These are phyloP conservation scores for Dovyalis caffra DNA, from an alignment of 345 rosid species.

Conservation along the genomic window DNA sequence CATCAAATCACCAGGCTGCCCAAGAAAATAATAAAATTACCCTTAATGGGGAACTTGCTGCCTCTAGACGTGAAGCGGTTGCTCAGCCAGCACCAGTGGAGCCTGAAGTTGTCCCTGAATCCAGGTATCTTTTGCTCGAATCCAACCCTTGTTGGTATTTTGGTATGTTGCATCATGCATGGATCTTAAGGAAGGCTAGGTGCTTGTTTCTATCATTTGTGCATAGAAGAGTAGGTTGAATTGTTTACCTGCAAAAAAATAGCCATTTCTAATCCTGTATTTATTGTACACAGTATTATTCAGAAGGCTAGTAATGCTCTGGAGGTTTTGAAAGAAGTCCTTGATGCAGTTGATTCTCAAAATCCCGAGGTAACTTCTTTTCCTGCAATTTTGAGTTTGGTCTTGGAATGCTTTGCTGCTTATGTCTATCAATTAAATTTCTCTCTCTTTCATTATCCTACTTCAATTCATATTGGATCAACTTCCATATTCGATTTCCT, in stretches of 20 bases:
- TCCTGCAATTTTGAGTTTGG: background rate
- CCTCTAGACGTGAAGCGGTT: constrained; percentile 46
- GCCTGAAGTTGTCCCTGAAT: constrained; percentile 57
- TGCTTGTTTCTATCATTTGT: background rate
- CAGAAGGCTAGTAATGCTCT: constrained; percentile 84
- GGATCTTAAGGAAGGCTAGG: background rate
- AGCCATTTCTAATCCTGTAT: constrained; percentile 6
- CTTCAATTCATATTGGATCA: background rate
- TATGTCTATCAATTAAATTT: background rate
- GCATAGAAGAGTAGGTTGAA: background rate
- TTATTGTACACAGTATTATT: constrained; percentile 56
- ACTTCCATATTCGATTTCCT: background rate
- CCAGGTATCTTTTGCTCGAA: constrained; percentile 55
- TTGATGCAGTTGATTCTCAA: constrained; percentile 77
- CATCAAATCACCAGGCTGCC: constrained; percentile 33
- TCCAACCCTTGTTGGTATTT: background rate
- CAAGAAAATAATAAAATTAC: constrained; percentile 41
- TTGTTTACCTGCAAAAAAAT: background rate
- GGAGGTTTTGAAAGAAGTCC: constrained; percentile 86
- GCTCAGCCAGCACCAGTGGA: constrained; percentile 43
- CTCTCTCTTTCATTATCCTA: background rate
- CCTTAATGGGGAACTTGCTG: constrained; percentile 57
- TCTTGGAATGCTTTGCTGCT: background rate
- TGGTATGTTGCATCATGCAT: background rate
- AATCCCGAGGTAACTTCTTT: constrained; percentile 61